Evolutionary conservation across 2,329 filamentous ascomycete genomes (phyloP).

Genomic region (Nemania bipapillata): DNA sequence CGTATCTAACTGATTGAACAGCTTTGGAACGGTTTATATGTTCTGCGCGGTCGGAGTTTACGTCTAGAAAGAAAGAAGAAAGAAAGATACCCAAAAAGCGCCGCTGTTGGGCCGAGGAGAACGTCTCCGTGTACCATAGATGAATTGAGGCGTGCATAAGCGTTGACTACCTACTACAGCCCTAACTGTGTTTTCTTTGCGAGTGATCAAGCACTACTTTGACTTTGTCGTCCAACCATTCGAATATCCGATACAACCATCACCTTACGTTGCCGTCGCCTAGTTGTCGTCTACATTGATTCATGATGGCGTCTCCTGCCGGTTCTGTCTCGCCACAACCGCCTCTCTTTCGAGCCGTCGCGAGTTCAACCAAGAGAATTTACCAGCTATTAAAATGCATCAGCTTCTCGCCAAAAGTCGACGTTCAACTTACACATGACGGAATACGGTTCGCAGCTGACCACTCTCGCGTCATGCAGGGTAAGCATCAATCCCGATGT

Average conservation of each 20-base stretch:
- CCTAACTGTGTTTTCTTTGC: constrained; percentile 32
- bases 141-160: constrained; percentile 52
- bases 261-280: not conserved
- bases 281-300: constrained; percentile 19
- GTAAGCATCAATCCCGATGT: constrained; percentile 56
- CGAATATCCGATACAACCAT: constrained; percentile 19
- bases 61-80: constrained; percentile 70
- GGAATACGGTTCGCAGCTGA: constrained; percentile 89
- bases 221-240: constrained; percentile 14
- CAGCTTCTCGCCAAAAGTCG: constrained; percentile 67
- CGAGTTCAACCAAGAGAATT: constrained; percentile 80
- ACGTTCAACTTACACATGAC: constrained; percentile 80
- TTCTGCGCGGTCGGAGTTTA: constrained; percentile 99
- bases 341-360: constrained; percentile 77
- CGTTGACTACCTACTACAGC: constrained; percentile 42
- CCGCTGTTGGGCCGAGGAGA: constrained; percentile 40
- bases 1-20: constrained; percentile 55
- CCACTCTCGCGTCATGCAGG: constrained; percentile 91
- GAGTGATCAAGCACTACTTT: constrained; percentile 40
- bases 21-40: constrained; percentile 95
- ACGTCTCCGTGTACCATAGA: constrained; percentile 56
- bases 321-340: constrained; percentile 48
- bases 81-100: constrained; percentile 58
- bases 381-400: constrained; percentile 71
- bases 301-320: constrained; percentile 42